Conservation (phyloP, 1,284 basidiomycete species). For the Cutaneotrichosporon cavernicola region DNA sequence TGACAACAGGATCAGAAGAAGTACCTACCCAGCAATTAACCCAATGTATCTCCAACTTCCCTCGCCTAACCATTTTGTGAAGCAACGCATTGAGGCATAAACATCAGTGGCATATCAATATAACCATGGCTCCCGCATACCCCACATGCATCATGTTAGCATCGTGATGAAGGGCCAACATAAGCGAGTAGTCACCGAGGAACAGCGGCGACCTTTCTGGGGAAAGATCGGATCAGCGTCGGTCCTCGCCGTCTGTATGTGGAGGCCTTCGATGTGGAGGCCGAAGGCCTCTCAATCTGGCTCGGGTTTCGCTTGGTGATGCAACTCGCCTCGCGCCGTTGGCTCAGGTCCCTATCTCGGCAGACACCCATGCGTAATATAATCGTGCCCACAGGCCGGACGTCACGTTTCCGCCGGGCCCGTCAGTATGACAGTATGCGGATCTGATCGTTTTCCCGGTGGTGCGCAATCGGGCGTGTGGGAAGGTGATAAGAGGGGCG, state of each 20-base stretch:
- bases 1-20: constrained; percentile 22
- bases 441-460: too few relatives aligned
- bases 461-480: too few relatives aligned
- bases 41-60: not conserved
- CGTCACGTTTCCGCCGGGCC: too few relatives aligned
- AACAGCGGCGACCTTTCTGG: not conserved
- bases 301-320: too few relatives aligned
- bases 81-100: not conserved
- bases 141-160: not conserved
- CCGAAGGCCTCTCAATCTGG: too few relatives aligned
- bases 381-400: too few relatives aligned
- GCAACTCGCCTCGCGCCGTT: too few relatives aligned
- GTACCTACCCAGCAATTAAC: constrained; percentile 9
- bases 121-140: not conserved
- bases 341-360: too few relatives aligned
- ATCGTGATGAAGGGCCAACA: not conserved
- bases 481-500: too few relatives aligned
- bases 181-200: not conserved
- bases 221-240: not conserved
- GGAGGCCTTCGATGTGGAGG: too few relatives aligned
- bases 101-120: not conserved
- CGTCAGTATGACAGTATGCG: too few relatives aligned
- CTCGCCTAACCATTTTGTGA: not conserved
- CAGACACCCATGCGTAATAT: too few relatives aligned
- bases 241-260: not conserved